Evolutionary conservation across 2,329 filamentous ascomycete genomes (phyloP).

Genomic region (Hymenoscyphus fraxineus): DNA sequence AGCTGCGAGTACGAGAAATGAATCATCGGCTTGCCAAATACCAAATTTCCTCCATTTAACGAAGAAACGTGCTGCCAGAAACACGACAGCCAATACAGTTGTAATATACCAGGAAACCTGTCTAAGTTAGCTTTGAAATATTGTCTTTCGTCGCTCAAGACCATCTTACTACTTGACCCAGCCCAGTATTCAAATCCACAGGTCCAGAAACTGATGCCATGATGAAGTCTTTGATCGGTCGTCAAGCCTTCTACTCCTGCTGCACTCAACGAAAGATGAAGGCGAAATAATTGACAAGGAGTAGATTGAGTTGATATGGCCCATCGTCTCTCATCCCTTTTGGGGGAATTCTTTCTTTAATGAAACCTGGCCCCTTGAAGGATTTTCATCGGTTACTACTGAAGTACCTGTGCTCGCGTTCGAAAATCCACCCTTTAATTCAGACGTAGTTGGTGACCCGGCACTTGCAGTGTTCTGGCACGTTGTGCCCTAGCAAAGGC

Average conservation of each 20-base stretch:
- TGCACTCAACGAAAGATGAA: neutral
- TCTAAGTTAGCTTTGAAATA: neutral
- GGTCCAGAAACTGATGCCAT: neutral
- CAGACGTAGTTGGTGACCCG: neutral
- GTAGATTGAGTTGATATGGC: neutral
- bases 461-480: neutral
- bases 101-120: slow-evolving; percentile 21
- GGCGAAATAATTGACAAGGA: neutral
- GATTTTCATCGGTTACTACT: neutral
- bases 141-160: neutral
- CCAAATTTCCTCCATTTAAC: slow-evolving; percentile 32
- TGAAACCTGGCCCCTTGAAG: neutral
- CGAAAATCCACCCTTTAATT: neutral
- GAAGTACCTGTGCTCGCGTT: neutral
- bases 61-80: slow-evolving; percentile 32
- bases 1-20: slow-evolving; percentile 32
- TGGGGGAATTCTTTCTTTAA: neutral
- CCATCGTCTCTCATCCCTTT: neutral
- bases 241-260: neutral
- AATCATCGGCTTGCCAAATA: slow-evolving; percentile 33
- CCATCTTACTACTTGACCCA: neutral
- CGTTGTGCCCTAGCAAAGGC: neutral
- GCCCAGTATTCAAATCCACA: neutral
- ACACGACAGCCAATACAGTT: slow-evolving; percentile 24
- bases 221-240: neutral